These are phyloP conservation scores for Leucaena leucocephala DNA, from an alignment of 306 rosid species.

Conservation along the genomic window DNA sequence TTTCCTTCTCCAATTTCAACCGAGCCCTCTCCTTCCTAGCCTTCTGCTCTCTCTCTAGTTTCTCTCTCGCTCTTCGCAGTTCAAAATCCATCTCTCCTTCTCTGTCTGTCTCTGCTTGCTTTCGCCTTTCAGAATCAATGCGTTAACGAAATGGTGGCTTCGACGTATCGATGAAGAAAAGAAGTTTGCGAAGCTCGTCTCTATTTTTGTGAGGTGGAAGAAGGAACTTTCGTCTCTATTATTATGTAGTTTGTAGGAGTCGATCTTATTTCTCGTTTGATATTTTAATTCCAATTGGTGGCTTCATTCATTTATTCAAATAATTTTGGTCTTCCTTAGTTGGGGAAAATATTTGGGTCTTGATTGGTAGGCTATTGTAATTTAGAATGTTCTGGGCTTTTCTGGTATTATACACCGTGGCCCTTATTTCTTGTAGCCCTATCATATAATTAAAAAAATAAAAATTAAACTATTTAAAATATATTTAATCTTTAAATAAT, in stretches of 20 bases:
- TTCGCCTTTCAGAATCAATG: not conserved
- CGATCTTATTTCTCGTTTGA: too few species aligned
- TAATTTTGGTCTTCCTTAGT: not conserved
- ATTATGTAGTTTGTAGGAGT: too few species aligned
- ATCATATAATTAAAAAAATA: too few species aligned
- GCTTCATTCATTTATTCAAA: too few species aligned
- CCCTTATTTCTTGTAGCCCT: not conserved
- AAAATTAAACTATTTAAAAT: too few species aligned
- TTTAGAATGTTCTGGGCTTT: not conserved
- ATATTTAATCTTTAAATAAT: too few species aligned
- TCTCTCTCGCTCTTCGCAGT: constrained; percentile 89
- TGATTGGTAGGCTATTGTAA: not conserved
- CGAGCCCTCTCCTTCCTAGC: constrained; percentile 58
- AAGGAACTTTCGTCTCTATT: not conserved
- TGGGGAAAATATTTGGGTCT: not conserved
- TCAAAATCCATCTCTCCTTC: constrained; percentile 77
- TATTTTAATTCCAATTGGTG: not conserved
- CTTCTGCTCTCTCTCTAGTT: constrained; percentile 84
- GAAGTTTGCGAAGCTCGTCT: not conserved
- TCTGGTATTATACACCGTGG: not conserved
- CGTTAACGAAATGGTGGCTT: constrained; percentile 13
- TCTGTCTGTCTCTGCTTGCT: not conserved
- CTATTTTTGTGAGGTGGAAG: not conserved
- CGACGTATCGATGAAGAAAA: constrained; percentile 34
- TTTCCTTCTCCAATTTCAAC: constrained; percentile 61